Evolutionary conservation across 2,329 filamentous ascomycete genomes (phyloP), one percentile per base, ranked within the genome.

Genomic region (Alternaria conjuncta): DNA sequence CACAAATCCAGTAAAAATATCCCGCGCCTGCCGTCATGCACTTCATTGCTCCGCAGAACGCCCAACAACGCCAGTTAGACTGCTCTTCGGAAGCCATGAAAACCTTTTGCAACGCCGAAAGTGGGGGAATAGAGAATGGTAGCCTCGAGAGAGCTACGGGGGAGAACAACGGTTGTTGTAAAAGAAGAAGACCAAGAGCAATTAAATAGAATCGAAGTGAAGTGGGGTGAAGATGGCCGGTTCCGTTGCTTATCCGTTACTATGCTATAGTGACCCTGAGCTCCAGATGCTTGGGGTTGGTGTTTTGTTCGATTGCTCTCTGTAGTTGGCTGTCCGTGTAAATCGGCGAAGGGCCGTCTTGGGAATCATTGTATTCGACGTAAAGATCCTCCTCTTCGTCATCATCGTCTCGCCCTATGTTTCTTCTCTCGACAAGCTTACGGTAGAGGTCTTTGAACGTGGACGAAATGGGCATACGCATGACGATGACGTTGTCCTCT

Each of bases 391-490:
- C 25, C 7, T 25, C 25, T 9, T 23, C 21, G 21, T 23, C 23
- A 23, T 23, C 23, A 23, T 23, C 21, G 21, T 21, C 21, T 21
- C 21, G 21, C 21, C 21, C 21, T 21, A 23, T 23, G 5, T 23
- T 23, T 23, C 23, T 25, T 47, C 96, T 88, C 71, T 97, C 93
- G 54, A 89, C 87, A 63, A 98, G 89, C 81, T 96, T 97, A 69
- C 94, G 90, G 71, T 91, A 90, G 9, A 99, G 86, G 65, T 93
- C 91, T 57, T 87, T 84, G 79, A 90, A 96, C 57, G 87, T 87
- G 72, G 96, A 93, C 58, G 96, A 92, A 2, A 87, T 87, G 0
- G 95, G 91, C 59, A 98, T 93, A 32, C 94, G 90, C 73, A 99
- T 94, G 47, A 96, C 82, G 21, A 23, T 5, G 21, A 23, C 98